Evolutionary conservation across 371 early-diverging fungal genomes (phyloP), one percentile per base, ranked within the genome.

Genomic region (Haplosporangium sp.): DNA sequence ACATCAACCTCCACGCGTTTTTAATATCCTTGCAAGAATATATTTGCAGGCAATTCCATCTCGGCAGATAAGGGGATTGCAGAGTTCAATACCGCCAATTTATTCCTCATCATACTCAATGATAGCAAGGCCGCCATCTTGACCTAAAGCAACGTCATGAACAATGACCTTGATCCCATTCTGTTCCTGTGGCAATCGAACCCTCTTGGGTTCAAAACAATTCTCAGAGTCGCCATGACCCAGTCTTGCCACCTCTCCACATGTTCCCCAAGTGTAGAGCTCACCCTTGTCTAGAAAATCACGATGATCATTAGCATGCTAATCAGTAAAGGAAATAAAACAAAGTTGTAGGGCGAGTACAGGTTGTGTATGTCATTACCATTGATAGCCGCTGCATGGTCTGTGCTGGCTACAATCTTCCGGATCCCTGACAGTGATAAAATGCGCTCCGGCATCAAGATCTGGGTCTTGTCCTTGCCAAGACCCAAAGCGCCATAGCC

Each of bases 401-500:
- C 89, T 0, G 88, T 86, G n/a, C 86, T 77, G 16, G 88, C 88
- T 68, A 81, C 84, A 11, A 90, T 74, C 53, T 79, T 72, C 11
- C 60, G 47, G 23, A 89, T 79, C 14, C 76, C 45, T 21, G 64
- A 57, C 14, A 87, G 66, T 9, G 74, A 71, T 0, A 69, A 46
- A 13, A 90, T 74, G 55, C 69, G 74, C 13, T 70, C 66, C 2
- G 86, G 84, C 60, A 72, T 75, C 45, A 91, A 66, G 21, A 86
- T 80, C 50, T 89, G 87, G n/a, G 84, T 73, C 21, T 55, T 59
- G 9, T 75, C 84, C 6, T 67, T 61, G 0, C 91, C 92, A 29
- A 88, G 69, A 0, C 94, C 94, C 21, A 94, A 67, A 1, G 89
- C 89, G 6, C 93, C 94, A 76, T 89, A 93, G 0, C 94, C 94